phyloP scores from a whole-genome alignment of 1,284 basidiomycete species.

The Peniophora sp. region DNA sequence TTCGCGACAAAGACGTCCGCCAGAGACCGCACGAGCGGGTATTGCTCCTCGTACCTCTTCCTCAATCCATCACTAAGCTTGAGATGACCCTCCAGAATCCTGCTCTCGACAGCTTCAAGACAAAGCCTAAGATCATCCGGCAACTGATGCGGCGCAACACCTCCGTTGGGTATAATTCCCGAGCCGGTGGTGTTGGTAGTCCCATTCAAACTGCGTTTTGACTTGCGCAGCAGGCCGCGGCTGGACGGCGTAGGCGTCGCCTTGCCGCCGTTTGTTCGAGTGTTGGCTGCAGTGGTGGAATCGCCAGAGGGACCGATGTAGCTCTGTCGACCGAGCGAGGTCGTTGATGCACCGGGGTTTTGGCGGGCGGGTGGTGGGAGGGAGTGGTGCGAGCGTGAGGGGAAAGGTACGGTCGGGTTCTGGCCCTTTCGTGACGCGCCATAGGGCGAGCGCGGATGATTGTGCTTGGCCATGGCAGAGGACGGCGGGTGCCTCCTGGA shows the following conservation, averaged over 20 bases:
- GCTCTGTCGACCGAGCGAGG: constrained; percentile 61
- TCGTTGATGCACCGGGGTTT: constrained; percentile 51
- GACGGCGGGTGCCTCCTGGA: constrained; percentile 23
- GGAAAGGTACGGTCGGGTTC: constrained; percentile 56
- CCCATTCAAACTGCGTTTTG: constrained; percentile 56
- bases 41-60: constrained; percentile 89
- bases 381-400: constrained; percentile 72
- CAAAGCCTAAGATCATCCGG: constrained; percentile 84
- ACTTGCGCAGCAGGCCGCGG: constrained; percentile 52
- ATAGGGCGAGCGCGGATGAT: constrained; percentile 73
- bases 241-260: constrained; percentile 29
- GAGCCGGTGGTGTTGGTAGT: no score
- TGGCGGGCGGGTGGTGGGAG: constrained; percentile 60
- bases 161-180: constrained; percentile 39
- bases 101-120: constrained; percentile 75
- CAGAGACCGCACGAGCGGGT: constrained; percentile 82
- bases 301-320: constrained; percentile 31
- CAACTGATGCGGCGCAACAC: constrained; percentile 64
- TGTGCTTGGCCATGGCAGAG: constrained; percentile 42
- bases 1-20: constrained; percentile 92
- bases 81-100: constrained; percentile 82
- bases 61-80: constrained; percentile 74
- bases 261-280: background rate
- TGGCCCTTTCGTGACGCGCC: constrained; percentile 37
- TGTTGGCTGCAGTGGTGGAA: constrained; percentile 41